phyloP scores from a whole-genome alignment of 2,329 filamentous ascomycete species.

The Thelonectria discophora region DNA sequence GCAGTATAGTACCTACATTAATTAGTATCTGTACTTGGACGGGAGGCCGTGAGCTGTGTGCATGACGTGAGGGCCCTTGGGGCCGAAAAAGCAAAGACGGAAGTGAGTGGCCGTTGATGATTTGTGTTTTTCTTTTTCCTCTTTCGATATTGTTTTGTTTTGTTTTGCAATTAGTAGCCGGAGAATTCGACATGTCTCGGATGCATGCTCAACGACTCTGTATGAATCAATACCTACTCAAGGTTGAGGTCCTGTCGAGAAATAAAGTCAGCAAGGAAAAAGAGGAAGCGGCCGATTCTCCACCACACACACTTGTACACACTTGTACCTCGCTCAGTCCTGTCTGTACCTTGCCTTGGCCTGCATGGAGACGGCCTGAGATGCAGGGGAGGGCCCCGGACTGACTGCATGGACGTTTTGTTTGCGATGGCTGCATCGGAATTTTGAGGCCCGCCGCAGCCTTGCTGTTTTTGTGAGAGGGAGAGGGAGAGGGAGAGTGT shows the following conservation, averaged over 20 bases:
- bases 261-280: background rate
- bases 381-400: conserved; percentile 3
- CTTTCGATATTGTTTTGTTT: too few relatives aligned
- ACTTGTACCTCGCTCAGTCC: background rate
- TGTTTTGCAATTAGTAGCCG: too few relatives aligned
- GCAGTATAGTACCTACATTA: too few relatives aligned
- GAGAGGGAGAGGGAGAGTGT: background rate
- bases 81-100: background rate
- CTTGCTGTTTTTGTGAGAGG: background rate
- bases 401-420: conserved; percentile 3
- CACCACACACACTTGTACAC: background rate
- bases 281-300: background rate
- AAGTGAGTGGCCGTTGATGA: too few relatives aligned
- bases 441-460: conserved; percentile 4
- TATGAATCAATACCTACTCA: too few relatives aligned
- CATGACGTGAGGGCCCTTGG: background rate
- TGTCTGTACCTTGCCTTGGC: background rate
- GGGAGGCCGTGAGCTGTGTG: too few relatives aligned
- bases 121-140: too few relatives aligned
- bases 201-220: too few relatives aligned
- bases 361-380: background rate
- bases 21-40: background rate
- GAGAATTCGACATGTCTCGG: too few relatives aligned
- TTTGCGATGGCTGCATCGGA: background rate
- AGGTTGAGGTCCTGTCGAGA: too few relatives aligned